phyloP scores from a whole-genome alignment of 148 eudicot genomes.

The Fagopyrum homotropicum region DNA sequence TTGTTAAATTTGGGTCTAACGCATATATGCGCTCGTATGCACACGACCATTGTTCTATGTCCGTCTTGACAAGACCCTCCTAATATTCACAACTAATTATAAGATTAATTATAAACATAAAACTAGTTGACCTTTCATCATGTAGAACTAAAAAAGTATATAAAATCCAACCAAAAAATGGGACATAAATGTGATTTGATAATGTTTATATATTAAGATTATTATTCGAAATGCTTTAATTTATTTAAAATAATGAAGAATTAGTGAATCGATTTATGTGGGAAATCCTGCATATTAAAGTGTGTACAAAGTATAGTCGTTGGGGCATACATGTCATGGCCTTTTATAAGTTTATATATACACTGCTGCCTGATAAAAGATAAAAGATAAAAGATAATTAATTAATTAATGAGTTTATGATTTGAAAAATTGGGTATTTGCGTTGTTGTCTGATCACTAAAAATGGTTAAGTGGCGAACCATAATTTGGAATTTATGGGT shows the following conservation, averaged over 20 bases:
- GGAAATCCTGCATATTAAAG: slow-evolving; percentile 5
- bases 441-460: not conserved
- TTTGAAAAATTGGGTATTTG: not conserved
- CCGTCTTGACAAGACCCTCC: too few species aligned
- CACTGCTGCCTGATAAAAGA: slow-evolving; percentile 3
- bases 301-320: not conserved
- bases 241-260: not conserved
- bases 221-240: not conserved
- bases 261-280: not conserved
- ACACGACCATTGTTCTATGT: too few species aligned
- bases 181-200: not conserved
- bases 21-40: too few species aligned
- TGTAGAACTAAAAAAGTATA: not conserved
- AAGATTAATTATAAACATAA: too few species aligned
- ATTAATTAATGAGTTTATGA: not conserved
- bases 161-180: not conserved
- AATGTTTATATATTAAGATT: not conserved
- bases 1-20: too few species aligned
- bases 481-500: not conserved
- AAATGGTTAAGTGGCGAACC: not conserved
- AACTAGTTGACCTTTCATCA: too few species aligned
- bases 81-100: too few species aligned
- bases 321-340: slow-evolving; percentile 7
- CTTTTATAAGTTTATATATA: slow-evolving; percentile 6
- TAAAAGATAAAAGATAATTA: not conserved